Conservation (phyloP, 1,139 yeast genomes). For the Lodderomyces beijingensis region DNA sequence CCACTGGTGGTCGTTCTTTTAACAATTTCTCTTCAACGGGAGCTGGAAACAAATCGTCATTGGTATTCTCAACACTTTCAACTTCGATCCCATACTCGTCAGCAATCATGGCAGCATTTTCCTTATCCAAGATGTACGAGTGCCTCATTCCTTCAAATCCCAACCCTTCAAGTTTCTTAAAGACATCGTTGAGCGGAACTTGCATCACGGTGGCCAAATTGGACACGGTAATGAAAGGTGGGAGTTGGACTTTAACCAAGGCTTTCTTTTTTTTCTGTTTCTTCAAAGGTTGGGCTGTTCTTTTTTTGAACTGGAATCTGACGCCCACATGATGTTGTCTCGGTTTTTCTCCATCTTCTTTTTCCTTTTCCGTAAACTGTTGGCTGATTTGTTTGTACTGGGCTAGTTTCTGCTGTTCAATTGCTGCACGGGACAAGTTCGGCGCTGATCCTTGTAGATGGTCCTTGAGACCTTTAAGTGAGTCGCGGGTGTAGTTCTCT, state of each 20-base stretch:
- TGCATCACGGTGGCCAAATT: conserved; percentile 70
- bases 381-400: no score
- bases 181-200: conserved; percentile 57
- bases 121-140: conserved; percentile 79
- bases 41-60: conserved; percentile 58
- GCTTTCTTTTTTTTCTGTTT: conserved; percentile 13
- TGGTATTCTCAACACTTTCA: conserved; percentile 54
- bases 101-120: conserved; percentile 80
- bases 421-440: no score
- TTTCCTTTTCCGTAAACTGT: no score
- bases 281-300: no score
- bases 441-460: no score
- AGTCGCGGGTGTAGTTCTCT: no score
- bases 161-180: conserved; percentile 54
- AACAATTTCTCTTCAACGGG: conserved; percentile 36
- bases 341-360: no score
- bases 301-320: no score
- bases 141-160: conserved; percentile 78
- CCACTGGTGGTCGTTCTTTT: conserved; percentile 83
- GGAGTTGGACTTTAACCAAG: conserved; percentile 48
- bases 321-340: no score
- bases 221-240: conserved; percentile 70
- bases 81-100: conserved; percentile 83
- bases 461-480: no score
- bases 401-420: no score